Evolutionary conservation across 1,284 basidiomycete genomes (phyloP).

Genomic region (Trametes polyzona): DNA sequence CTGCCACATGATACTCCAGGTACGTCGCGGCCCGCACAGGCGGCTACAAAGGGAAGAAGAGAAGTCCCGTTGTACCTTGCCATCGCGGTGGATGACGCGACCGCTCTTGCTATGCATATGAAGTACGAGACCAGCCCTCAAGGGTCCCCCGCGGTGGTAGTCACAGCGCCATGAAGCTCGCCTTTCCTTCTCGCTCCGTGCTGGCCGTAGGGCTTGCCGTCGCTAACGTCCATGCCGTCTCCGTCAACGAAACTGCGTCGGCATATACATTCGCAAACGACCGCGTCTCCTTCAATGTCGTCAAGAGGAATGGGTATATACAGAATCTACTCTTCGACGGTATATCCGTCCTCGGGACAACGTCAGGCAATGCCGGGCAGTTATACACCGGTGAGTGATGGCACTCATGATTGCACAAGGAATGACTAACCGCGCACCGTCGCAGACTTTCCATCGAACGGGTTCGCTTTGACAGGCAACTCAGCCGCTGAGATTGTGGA

Average conservation of each 20-base stretch:
- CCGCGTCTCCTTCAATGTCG: conserved; percentile 15
- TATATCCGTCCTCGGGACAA: conserved; percentile 18
- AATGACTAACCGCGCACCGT: no score
- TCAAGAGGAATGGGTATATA: conserved; percentile 25
- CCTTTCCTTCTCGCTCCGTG: not conserved
- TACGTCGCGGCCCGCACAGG: conserved; percentile 1
- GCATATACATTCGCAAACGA: conserved; percentile 14
- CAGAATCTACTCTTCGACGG: conserved; percentile 19
- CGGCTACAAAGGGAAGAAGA: not conserved
- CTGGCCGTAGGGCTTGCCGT: not conserved
- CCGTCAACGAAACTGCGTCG: conserved; percentile 14
- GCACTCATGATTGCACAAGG: not conserved
- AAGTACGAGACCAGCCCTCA: not conserved
- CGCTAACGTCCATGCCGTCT: conserved; percentile 4
- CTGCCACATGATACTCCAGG: conserved; percentile 4
- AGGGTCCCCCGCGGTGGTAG: not conserved
- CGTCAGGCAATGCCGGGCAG: conserved; percentile 20
- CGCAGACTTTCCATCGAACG: conserved; percentile 23
- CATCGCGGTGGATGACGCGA: conserved; percentile 15
- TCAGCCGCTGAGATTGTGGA: conserved; percentile 12
- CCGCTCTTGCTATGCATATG: not conserved
- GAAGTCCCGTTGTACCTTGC: not conserved
- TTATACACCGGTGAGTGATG: conserved; percentile 20
- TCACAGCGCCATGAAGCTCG: not conserved
- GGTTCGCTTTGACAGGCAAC: conserved; percentile 11